A percentile compares a stretch with the other conserved stretches of the same genome.
Evolutionary conservation across 805 yeast genomes (phyloP).

Genomic region (Lachancea fermentati): DNA sequence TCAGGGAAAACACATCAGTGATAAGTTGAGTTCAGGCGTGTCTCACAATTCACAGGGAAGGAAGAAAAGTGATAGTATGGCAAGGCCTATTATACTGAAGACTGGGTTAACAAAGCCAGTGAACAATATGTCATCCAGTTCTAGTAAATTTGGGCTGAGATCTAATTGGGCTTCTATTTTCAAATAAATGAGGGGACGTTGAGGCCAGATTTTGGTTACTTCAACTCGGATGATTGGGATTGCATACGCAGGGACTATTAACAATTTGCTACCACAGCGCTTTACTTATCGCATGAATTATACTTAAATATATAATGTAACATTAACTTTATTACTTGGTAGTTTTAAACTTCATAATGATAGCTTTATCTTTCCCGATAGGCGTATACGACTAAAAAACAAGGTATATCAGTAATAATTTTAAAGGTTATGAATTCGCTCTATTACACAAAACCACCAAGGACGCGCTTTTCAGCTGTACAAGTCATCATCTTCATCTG

Average conservation of each 20-base stretch:
- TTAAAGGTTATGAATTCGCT: not conserved
- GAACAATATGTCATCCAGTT: not conserved
- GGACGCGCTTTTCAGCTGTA: conserved; percentile 36
- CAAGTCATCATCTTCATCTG: conserved; percentile 56
- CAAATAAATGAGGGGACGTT: conserved; percentile 5
- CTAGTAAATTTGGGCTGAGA: conserved; percentile 8
- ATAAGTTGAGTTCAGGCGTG: not conserved
- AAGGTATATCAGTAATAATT: not conserved
- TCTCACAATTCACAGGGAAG: not conserved
- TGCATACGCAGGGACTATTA: not conserved
- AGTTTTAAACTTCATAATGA: too few species aligned
- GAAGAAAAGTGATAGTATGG: conserved; percentile 4
- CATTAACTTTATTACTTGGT: not conserved
- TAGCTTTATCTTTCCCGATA: too few species aligned
- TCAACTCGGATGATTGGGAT: not conserved
- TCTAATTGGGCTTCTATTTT: conserved; percentile 21
- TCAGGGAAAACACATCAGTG: too few species aligned
- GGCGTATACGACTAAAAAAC: not conserved
- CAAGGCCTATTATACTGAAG: conserved; percentile 18
- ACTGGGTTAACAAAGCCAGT: conserved; percentile 13
- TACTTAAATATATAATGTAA: not conserved
- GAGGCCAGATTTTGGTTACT: not conserved
- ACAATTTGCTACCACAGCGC: not conserved
- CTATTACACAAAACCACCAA: not conserved
- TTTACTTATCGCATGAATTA: too few species aligned